Conservation (phyloP, 371 early-diverging fungal genomes). For the Mortierella sp. region DNA sequence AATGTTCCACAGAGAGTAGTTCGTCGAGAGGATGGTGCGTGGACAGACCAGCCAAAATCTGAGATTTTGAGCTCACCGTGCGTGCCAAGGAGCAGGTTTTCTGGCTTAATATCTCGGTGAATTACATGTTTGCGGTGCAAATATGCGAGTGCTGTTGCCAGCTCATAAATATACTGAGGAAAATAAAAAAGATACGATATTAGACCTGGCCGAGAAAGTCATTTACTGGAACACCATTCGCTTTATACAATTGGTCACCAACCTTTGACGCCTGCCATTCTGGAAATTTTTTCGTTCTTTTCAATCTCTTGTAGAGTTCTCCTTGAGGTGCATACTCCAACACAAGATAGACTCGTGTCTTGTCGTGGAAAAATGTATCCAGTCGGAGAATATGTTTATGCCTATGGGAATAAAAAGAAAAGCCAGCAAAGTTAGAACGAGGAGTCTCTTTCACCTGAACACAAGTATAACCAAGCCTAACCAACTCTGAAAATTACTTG, state of each 20-base stretch:
- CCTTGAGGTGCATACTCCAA: slow-evolving; percentile 97
- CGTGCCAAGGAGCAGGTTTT: slow-evolving; percentile 93
- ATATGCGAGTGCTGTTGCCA: slow-evolving; percentile 90
- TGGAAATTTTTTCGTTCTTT: slow-evolving; percentile 73
- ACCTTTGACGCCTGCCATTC: slow-evolving; percentile 87
- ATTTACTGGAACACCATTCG: not conserved
- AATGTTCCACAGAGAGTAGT: slow-evolving; percentile 97
- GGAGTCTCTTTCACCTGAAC: not conserved
- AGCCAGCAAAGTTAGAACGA: not conserved
- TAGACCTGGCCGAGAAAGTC: not conserved
- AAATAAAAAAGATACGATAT: not conserved
- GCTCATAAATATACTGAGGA: slow-evolving; percentile 87
- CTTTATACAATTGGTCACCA: not conserved
- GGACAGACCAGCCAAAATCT: slow-evolving; percentile 99
- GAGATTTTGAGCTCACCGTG: slow-evolving; percentile 94
- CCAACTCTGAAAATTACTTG: slow-evolving; percentile 63
- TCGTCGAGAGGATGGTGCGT: slow-evolving; percentile 88
- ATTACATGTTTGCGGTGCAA: slow-evolving; percentile 96
- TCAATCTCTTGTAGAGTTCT: slow-evolving; percentile 90
- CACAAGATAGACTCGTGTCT: slow-evolving; percentile 92
- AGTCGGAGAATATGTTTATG: slow-evolving; percentile 95
- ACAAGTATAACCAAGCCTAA: slow-evolving; percentile 5
- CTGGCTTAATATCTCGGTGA: slow-evolving; percentile 97
- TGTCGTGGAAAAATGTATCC: slow-evolving; percentile 98
- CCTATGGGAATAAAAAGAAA: slow-evolving; percentile 52